Conservation (phyloP, 2,329 filamentous ascomycete species). For the Geosmithia morbida region DNA sequence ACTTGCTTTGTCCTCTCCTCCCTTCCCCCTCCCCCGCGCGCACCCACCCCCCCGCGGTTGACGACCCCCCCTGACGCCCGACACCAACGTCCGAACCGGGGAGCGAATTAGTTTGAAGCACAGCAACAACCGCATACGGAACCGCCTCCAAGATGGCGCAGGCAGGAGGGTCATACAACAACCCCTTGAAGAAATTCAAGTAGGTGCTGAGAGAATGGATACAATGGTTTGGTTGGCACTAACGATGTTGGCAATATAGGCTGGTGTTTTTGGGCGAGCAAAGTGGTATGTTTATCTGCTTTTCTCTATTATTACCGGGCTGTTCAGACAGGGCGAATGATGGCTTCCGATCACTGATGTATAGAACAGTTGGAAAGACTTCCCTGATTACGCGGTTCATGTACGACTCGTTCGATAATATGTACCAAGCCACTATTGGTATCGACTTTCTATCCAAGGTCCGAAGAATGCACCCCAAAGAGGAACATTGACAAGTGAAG, state of each 20-base stretch:
- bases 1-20: too few species aligned
- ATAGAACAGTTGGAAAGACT: constrained; percentile 75
- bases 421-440: constrained; percentile 97
- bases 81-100: constrained; percentile 1
- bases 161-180: constrained; percentile 79
- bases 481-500: too few species aligned
- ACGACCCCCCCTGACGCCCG: neutral
- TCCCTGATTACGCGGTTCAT: constrained; percentile 98
- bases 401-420: constrained; percentile 99
- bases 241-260: constrained; percentile 28
- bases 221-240: neutral
- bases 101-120: constrained; percentile 1
- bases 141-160: constrained; percentile 56
- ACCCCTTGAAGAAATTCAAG: constrained; percentile 99
- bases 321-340: neutral
- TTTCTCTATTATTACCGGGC: too few species aligned
- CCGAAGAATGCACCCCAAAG: constrained; percentile 10
- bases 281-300: constrained; percentile 55
- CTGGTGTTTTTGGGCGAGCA: constrained; percentile 97
- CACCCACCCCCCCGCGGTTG: too few species aligned
- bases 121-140: neutral
- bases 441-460: constrained; percentile 99
- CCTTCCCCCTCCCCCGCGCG: too few species aligned
- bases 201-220: constrained; percentile 23
- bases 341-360: neutral